phyloP scores from a whole-genome alignment of 371 early-diverging fungal genomes.

The Mortierella sp. region DNA sequence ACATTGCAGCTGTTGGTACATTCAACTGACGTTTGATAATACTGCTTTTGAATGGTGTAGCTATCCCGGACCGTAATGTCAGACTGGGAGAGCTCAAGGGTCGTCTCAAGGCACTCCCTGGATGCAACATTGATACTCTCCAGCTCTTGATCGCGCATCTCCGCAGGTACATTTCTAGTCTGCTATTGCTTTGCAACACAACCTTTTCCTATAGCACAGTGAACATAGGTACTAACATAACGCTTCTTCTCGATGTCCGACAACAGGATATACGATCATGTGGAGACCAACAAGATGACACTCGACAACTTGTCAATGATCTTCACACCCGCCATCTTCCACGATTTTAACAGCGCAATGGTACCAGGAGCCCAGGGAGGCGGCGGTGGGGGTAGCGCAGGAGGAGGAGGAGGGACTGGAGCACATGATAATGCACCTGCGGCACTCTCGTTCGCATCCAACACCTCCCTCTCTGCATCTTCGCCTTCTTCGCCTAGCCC shows the following conservation, averaged over 20 bases:
- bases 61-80: slow-evolving; percentile 63
- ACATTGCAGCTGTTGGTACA: too few relatives aligned
- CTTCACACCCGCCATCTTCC: slow-evolving; percentile 74
- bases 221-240: not conserved
- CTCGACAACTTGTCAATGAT: slow-evolving; percentile 69
- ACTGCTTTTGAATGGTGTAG: slow-evolving; percentile 34
- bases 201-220: too few relatives aligned
- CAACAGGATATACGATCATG: slow-evolving; percentile 60
- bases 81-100: slow-evolving; percentile 57
- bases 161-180: slow-evolving; percentile 59
- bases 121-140: slow-evolving; percentile 66
- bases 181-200: too few relatives aligned
- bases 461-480: not conserved
- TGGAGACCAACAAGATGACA: slow-evolving; percentile 71
- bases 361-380: slow-evolving; percentile 10
- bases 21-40: not conserved
- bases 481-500: slow-evolving; percentile 28
- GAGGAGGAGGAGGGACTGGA: not conserved
- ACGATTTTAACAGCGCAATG: slow-evolving; percentile 68
- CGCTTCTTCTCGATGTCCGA: not conserved
- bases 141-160: slow-evolving; percentile 65
- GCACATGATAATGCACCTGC: not conserved
- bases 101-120: slow-evolving; percentile 58
- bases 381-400: not conserved
- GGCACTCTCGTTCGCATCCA: slow-evolving; percentile 24